Evolutionary conservation across 1,139 yeast species (phyloP), one percentile per base, ranked within the genome.

Genomic region (Protomyces arabidopsidicola): DNA sequence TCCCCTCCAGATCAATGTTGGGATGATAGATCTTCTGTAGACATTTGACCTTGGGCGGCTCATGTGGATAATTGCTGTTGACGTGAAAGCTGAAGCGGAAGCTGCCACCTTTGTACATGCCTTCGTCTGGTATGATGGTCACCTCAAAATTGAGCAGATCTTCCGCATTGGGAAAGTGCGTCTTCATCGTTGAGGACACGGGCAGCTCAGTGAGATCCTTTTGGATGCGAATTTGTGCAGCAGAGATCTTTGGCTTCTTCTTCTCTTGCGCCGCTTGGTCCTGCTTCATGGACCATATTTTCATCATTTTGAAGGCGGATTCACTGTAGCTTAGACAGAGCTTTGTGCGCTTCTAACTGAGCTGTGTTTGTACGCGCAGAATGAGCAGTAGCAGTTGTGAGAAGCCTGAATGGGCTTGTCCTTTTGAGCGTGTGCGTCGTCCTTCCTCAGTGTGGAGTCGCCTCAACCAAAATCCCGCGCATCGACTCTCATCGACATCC

Each of bases 1-100:
- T 91, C 0, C 98, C 98, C 56, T 88, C 87, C 31, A 84, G 74
- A 73, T 91, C 97, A 68, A 91, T 91, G 72, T 93, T 93, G 18
- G 98, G 98, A 73, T 93, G 98, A 75, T 88, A 93, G 14, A 93
- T 88, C 73, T 71, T 74, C 48, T 74, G 72, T 10, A 70, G 63
- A 60, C 76, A 74, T 58, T 73, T 73, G 53, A 73, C 75, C 73
- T 86, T 88, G 6, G 98, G 98, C 20, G 98, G 93, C 59, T 88
- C 95, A 67, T 91, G 93, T 1, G 98, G 98, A 75, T 87, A 93
- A 70, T 85, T 86, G 55, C 82, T 83, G 63, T 83, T 83, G 57
- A 90, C 81, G 51, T 78, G 79, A 59, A 91, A 83, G 36, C 79
- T 78, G 74, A 93, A 93, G 48, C 73, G 73, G 76, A 91, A 90